Conservation (phyloP, 306 rosid genomes). For the Ceratonia siliqua region DNA sequence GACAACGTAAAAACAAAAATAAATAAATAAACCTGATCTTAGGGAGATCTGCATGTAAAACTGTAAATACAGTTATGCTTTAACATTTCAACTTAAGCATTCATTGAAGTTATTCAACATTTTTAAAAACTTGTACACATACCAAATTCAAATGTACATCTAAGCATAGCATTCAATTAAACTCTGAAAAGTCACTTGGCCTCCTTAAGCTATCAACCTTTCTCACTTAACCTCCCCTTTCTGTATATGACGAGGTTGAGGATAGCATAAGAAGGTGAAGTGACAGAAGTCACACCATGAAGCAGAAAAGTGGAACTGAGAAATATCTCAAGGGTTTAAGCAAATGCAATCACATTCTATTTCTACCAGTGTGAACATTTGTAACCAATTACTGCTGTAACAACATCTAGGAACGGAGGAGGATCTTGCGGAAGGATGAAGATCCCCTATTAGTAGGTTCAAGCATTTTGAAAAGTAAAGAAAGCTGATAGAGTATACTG, state of each 20-base stretch:
- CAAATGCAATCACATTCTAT: background rate
- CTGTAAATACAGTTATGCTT: background rate
- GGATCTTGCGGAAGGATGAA: background rate
- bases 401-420: background rate
- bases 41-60: background rate
- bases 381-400: background rate
- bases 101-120: background rate
- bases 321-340: background rate
- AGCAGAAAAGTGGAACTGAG: background rate
- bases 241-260: background rate
- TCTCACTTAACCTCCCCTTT: constrained; percentile 7
- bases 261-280: background rate
- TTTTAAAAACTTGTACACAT: background rate
- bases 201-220: background rate
- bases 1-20: background rate
- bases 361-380: constrained; percentile 4
- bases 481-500: background rate
- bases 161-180: background rate
- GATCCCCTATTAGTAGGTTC: background rate
- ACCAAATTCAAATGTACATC: background rate
- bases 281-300: background rate
- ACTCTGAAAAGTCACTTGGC: background rate
- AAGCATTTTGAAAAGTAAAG: background rate
- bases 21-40: background rate
- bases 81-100: constrained; percentile 1